Evolutionary conservation across 345 rosid species (phyloP), one percentile per base, ranked within the genome.

Genomic region (Arabidopsis suecica): DNA sequence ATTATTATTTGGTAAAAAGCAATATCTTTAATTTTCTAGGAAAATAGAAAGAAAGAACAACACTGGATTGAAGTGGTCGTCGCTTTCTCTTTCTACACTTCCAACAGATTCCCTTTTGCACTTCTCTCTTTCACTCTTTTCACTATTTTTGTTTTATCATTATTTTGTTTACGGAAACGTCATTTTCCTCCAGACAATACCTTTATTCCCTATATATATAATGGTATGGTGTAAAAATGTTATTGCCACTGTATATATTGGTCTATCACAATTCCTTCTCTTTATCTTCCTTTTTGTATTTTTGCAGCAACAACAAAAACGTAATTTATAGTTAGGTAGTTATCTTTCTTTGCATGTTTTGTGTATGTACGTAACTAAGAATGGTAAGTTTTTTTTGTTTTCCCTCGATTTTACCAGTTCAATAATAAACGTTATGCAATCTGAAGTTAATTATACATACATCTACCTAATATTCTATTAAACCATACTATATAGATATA

Each of bases 11-110:
- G 11, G 25, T 58, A 12, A 57, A 41, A 3, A 32, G 22, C 34
- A 14, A 59, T 33, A 34, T 34, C 33, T 41, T 42, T 16, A 16
- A 16, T 40, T 54, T 55, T 23, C 40, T 34, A 6, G 14, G 5
- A 58, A 28, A 8, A 16, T 9, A 57, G 5, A 11, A 23, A 6
- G 11, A 47, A 59, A 75, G 20, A 68, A 75, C 36, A 13, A 60
- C 44, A 59, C 41, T 42, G 62, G 68, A 68, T 75, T 75, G 74
- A 62, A 60, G 14, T 68, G 62, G 54, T 68, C 69, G 74, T 75
- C 69, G 68, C 78, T 73, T 65, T 66, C 72, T 16, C 67, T 74
- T 65, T 58, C 65, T 37, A 66, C 79, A 50, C 61, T 75, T 68
- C 62, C 69, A 37, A 58, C 79, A 75, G 74, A 75, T 75, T 75